Percentiles rank a stretch among this genome's conserved stretches.
Evolutionary conservation across 2,329 filamentous ascomycete species (phyloP).

Genomic region (Sordariomycetes sp.): DNA sequence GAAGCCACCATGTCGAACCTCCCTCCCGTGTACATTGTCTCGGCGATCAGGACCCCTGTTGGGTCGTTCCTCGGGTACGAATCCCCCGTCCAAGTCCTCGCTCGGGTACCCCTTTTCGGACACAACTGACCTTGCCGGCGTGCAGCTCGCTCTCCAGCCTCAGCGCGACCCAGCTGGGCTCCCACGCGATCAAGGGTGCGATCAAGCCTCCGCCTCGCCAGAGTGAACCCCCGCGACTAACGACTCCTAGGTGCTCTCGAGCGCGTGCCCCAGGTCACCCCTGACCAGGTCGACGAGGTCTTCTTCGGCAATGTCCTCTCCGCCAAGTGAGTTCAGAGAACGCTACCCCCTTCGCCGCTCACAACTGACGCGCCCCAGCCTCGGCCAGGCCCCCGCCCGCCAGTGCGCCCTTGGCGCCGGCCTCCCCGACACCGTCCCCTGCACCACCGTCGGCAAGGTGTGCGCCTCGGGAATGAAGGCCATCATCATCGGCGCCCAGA

Average conservation of each 20-base stretch:
- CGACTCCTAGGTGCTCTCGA: constrained; percentile 54
- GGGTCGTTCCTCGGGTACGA: constrained; percentile 84
- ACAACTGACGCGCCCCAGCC: constrained; percentile 31
- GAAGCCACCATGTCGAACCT: constrained; percentile 56
- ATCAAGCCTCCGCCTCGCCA: neutral
- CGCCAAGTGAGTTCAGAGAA: constrained; percentile 55
- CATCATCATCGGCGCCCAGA: constrained; percentile 87
- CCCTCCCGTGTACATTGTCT: constrained; percentile 91
- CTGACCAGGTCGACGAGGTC: constrained; percentile 85
- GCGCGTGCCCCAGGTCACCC: constrained; percentile 74
- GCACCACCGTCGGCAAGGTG: constrained; percentile 97
- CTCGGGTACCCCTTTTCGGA: neutral
- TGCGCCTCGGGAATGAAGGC: constrained; percentile 94
- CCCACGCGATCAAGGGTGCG: constrained; percentile 83
- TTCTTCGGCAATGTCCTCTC: constrained; percentile 98
- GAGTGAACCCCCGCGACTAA: neutral
- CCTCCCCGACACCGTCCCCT: constrained; percentile 64
- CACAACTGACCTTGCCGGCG: neutral
- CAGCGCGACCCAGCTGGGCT: constrained; percentile 74
- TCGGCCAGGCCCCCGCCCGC: constrained; percentile 91
- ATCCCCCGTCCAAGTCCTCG: neutral
- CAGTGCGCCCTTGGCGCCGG: constrained; percentile 88
- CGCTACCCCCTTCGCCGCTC: neutral
- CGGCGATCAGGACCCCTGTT: constrained; percentile 77
- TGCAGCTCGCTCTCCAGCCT: constrained; percentile 74